These are phyloP conservation scores for Kazachstania africana DNA, from an alignment of 805 yeast genomes.

Conservation along the genomic window DNA sequence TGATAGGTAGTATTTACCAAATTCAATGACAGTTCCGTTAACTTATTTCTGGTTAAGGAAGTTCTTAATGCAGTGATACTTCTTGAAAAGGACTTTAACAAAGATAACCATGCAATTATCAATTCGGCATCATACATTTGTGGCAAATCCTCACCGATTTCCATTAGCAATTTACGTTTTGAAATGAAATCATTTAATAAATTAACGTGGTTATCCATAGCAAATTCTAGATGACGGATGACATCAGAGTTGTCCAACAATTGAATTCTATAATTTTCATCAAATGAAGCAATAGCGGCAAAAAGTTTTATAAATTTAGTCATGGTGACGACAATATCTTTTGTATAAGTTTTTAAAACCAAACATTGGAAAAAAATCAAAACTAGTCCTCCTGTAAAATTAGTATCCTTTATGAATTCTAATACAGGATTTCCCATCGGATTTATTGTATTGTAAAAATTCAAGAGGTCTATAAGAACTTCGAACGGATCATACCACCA, in stretches of 20 bases:
- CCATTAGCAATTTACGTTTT: slow-evolving; percentile 4
- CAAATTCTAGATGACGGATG: slow-evolving; percentile 13
- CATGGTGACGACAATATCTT: slow-evolving; percentile 8
- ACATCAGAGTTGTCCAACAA: slow-evolving; percentile 14
- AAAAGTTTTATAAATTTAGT: slow-evolving; percentile 18
- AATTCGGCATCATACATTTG: slow-evolving; percentile 16
- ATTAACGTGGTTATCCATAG: slow-evolving; percentile 13
- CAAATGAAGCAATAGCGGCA: slow-evolving; percentile 20
- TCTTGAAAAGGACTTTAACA: slow-evolving; percentile 25
- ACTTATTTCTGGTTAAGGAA: slow-evolving; percentile 15
- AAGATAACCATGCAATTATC: slow-evolving; percentile 17
- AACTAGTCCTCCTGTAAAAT: slow-evolving; percentile 16
- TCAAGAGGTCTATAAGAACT: slow-evolving; percentile 11
- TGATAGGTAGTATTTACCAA: slow-evolving; percentile 11
- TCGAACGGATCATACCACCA: slow-evolving; percentile 26
- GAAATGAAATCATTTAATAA: slow-evolving; percentile 12
- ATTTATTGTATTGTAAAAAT: slow-evolving; percentile 12
- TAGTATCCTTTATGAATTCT: slow-evolving; percentile 13
- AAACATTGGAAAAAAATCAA: slow-evolving; percentile 15
- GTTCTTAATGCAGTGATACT: slow-evolving; percentile 23
- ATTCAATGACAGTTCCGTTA: slow-evolving; percentile 14
- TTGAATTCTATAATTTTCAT: slow-evolving; percentile 16
- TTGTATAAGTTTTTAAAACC: slow-evolving; percentile 9
- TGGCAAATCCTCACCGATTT: slow-evolving; percentile 7
- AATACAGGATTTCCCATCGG: slow-evolving; percentile 20